Evolutionary conservation across 495 filamentous ascomycete genomes (phyloP).

Genomic region (Saxophila tyrrhenica): DNA sequence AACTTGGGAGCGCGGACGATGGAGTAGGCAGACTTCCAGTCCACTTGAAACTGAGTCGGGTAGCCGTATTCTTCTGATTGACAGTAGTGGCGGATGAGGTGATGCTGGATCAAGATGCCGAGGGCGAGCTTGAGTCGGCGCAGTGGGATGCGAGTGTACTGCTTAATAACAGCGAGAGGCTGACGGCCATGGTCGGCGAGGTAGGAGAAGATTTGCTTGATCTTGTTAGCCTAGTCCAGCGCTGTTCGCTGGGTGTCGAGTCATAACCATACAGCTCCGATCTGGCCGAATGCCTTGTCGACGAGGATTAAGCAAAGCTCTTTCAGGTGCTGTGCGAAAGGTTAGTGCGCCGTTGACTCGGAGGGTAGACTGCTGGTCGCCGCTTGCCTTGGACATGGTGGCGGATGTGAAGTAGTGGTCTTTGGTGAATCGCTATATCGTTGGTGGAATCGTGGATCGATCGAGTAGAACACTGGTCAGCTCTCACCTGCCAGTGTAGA

Average conservation of each 20-base stretch:
- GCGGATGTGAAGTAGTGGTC: conserved; percentile 1
- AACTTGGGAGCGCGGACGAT: conserved; percentile 73
- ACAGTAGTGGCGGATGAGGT: conserved; percentile 65
- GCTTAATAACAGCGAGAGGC: conserved; percentile 51
- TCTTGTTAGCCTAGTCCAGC: conserved; percentile 10
- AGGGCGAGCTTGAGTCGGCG: conserved; percentile 67
- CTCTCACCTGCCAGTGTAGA: not conserved
- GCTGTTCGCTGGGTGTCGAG: not conserved
- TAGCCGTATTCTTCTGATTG: conserved; percentile 38
- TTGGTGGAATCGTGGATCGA: not conserved
- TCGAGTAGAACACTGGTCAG: not conserved
- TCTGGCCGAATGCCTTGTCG: conserved; percentile 74
- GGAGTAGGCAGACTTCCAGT: conserved; percentile 61
- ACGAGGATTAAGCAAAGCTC: conserved; percentile 88
- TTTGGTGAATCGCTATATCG: conserved; percentile 1
- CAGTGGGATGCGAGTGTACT: conserved; percentile 53
- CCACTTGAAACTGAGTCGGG: conserved; percentile 65
- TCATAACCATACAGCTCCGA: conserved; percentile 63
- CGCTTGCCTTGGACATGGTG: not conserved
- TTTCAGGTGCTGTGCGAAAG: conserved; percentile 29
- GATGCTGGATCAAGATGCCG: conserved; percentile 74
- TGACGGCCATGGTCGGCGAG: conserved; percentile 69
- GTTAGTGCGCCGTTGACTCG: conserved; percentile 2
- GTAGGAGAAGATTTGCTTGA: conserved; percentile 51
- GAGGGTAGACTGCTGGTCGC: not conserved